Evolutionary conservation across 1,284 basidiomycete genomes (phyloP), one percentile per base, ranked within the genome.

Genomic region (Trichosporon ovoides): DNA sequence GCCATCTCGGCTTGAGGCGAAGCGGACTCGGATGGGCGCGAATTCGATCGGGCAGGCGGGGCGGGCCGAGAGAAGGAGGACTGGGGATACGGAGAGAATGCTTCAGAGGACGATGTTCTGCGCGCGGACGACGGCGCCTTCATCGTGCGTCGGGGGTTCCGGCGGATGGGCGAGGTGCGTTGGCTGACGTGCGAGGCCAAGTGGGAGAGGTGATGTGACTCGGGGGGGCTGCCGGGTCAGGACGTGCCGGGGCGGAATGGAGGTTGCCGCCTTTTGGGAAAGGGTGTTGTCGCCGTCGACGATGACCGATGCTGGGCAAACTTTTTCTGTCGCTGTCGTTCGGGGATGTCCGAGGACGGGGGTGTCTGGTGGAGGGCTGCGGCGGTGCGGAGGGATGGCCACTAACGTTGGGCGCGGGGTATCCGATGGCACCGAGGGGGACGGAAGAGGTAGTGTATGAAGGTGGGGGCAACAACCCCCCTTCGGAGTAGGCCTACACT

Each of bases 51-150:
- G 28, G 38, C 33, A 4, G 60, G 60, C 0, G 56, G 50, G 6
- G 38, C 52, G 9, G 63, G 63, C 12, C 57, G 53, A n/a, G 63
- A 59, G 37, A 64, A 61, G 37, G 56, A 37, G 24, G 54, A 35
- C 4, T 24, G 62, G 12, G 67, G 67, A 34, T 73, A 73, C 1
- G 71, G 69, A 31, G 35, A 24, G 19, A 46, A 56, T 3, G 57
- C 28, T 40, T 68, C 66, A 14, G 55, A 52, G 14, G 43, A 48
- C 5, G 60, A 60, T 16, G 57, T 54, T 18, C 57, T 55, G 28
- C 66, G 59, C 7, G 60, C 67, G 10, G 66, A 55, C 14, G 43
- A 48, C 13, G 66, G 65, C 24, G 68, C 55, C 51, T 70, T 70
- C 70, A 71, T 71, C 24, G 10, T 61, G 52, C 24, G 22, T 31